These are phyloP conservation scores for Scedosporium aurantiacum DNA, from an alignment of 2,329 filamentous ascomycete species.

Conservation along the genomic window DNA sequence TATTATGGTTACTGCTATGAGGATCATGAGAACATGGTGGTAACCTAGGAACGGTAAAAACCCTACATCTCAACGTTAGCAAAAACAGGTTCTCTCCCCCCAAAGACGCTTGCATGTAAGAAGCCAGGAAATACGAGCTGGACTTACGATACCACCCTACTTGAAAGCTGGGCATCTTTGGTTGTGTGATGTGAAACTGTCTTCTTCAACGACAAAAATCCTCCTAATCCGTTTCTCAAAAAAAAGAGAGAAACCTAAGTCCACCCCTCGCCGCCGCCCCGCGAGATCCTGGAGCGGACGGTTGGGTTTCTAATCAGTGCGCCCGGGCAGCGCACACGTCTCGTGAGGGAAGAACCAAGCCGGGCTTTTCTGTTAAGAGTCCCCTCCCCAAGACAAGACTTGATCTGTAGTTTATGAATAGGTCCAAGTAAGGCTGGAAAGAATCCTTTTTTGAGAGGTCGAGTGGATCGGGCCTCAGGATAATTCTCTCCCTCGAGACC, in stretches of 20 bases:
- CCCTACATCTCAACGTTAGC: constrained; percentile 24
- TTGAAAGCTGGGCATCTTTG: constrained; percentile 25
- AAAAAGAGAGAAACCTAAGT: background rate
- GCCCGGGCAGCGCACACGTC: background rate
- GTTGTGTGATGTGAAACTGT: background rate
- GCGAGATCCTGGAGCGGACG: background rate
- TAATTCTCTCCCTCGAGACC: background rate
- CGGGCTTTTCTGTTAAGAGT: background rate
- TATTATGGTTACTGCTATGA: constrained; percentile 89
- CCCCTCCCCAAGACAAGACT: no score
- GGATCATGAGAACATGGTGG: constrained; percentile 89
- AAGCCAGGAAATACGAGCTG: background rate
- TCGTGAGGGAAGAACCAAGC: background rate
- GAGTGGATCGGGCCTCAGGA: background rate
- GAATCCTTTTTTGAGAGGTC: background rate
- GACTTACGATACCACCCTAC: constrained; percentile 40
- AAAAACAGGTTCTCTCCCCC: constrained; percentile 10
- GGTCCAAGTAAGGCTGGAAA: background rate
- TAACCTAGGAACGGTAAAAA: constrained; percentile 60
- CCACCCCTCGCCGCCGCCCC: background rate
- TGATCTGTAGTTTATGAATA: no score
- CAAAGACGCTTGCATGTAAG: constrained; percentile 8
- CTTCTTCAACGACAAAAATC: background rate
- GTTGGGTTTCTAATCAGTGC: background rate
- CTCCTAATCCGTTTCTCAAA: background rate